Evolutionary conservation across 176 grass and related monocot species (phyloP).

Genomic region (Bothriochloa decipiens): DNA sequence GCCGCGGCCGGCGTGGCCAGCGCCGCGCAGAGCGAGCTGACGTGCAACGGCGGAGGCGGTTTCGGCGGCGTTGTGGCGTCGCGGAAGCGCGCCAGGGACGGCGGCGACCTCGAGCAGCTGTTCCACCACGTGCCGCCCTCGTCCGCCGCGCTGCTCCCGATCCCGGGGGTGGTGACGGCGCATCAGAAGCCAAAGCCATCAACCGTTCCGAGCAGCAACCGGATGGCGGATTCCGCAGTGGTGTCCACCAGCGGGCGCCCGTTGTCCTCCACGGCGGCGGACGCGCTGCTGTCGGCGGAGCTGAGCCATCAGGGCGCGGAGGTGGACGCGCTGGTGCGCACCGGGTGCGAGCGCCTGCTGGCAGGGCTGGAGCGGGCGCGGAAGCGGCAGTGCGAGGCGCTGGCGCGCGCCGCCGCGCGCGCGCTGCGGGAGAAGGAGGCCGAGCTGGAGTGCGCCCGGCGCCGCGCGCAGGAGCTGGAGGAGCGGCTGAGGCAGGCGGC

Average conservation of each 20-base stretch:
- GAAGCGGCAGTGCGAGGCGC: constrained; percentile 50
- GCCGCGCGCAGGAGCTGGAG: constrained; percentile 45
- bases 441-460: constrained; percentile 31
- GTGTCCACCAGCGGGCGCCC: constrained; percentile 66
- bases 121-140: neutral
- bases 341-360: constrained; percentile 53
- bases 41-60: constrained; percentile 40
- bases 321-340: constrained; percentile 52
- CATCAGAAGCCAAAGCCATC: accelerated
- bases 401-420: constrained; percentile 32
- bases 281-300: constrained; percentile 16
- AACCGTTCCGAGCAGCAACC: neutral
- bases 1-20: constrained; percentile 17
- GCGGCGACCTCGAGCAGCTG: neutral
- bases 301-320: constrained; percentile 42
- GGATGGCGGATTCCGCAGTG: constrained; percentile 26
- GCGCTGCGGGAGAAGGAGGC: constrained; percentile 44
- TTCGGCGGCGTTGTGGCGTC: neutral
- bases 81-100: constrained; percentile 52
- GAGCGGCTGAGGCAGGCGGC: constrained; percentile 45
- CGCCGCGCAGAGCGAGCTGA: constrained; percentile 61
- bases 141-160: constrained; percentile 17
- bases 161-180: neutral
- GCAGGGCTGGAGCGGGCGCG: constrained; percentile 46
- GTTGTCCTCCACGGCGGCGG: neutral